Conservation (phyloP, 208 protist genomes). For the Entamoeba histolytica region DNA sequence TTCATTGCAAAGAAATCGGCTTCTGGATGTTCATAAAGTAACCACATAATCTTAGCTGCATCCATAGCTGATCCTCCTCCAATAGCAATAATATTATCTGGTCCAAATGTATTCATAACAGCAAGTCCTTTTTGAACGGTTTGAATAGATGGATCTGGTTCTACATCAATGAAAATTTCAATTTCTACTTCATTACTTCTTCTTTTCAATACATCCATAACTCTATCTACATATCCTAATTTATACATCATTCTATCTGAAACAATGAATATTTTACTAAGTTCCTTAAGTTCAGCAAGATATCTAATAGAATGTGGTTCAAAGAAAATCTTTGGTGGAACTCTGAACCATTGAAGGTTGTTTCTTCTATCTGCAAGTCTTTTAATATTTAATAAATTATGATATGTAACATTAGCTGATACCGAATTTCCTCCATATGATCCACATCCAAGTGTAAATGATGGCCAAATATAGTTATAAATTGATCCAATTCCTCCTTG, state of each 20-base stretch:
- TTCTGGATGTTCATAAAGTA: conserved; percentile 30
- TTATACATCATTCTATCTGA: conserved; percentile 16
- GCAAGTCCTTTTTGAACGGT: not conserved
- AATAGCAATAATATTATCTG: conserved; percentile 15
- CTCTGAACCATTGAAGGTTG: not conserved
- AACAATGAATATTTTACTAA: conserved; percentile 6
- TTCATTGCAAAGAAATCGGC: not conserved
- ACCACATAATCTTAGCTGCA: conserved; percentile 50
- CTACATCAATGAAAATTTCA: not conserved
- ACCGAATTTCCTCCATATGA: conserved; percentile 12
- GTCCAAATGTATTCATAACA: not conserved
- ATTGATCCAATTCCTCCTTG: conserved; percentile 28
- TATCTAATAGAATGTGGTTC: not conserved
- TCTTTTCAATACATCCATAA: not conserved
- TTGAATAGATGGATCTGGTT: not conserved
- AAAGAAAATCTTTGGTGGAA: not conserved
- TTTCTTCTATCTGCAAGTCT: not conserved
- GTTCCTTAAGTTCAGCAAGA: not conserved
- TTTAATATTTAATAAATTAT: conserved; percentile 27
- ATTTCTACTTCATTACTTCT: not conserved
- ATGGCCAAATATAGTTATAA: conserved; percentile 22
- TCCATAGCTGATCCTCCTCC: conserved; percentile 58
- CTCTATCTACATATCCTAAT: conserved; percentile 2
- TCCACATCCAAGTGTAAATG: conserved; percentile 27
- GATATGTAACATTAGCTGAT: conserved; percentile 13